Base-by-base conservation (phyloP, 2,329 filamentous ascomycete genomes). In the Penicillium sp. region DNA sequence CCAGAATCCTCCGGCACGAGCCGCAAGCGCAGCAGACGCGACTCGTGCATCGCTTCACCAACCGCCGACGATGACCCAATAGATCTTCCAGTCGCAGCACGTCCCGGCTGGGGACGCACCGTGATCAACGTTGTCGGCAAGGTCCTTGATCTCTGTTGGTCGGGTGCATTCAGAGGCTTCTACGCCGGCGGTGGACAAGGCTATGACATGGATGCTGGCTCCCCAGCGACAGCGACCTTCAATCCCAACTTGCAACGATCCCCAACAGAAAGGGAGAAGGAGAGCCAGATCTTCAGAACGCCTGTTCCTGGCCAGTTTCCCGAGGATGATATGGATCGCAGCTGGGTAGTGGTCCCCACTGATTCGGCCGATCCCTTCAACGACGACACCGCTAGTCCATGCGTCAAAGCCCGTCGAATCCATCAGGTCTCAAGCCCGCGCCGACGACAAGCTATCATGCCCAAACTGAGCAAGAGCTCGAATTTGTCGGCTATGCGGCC, bases 81-180 rank as follows among this genome's bases (percentile, higher is more conserved):
- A 19, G 54, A 59, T 16, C 46, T 27, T 47, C 33, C 44, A 24
- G 59, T 62, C 24, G 53, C 57, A 7, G 60, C 58, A 13, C 61
- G 64, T 27, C 55, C 68, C 27, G 71, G 76, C 37, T 78, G 77
- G 74, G 72, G 76, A 27, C 74, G 69, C 33, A 68, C 77, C 1
- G 74, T 80, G 7, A 72, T 79, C 47, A 74, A 72, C 31, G 70
- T 75, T 5, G 77, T 80, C 3, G 77, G 90, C 19, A 93, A 88
- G 68, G 86, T 96, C 0, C 92, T 91, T 84, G 85, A 92, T 64
- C 95, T 96, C 67, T 96, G 93, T 78, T 90, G 81, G 71, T 73
- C 79, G 4, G 78, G 71, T 24, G 85, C 89, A 0, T 96, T 97
- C 68, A 83, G 84, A 54, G 93, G 93, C 0, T 97, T 97, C 72